These are phyloP conservation scores for Tetraselmis chui DNA, from an alignment of 139 green algal species.

Conservation along the genomic window DNA sequence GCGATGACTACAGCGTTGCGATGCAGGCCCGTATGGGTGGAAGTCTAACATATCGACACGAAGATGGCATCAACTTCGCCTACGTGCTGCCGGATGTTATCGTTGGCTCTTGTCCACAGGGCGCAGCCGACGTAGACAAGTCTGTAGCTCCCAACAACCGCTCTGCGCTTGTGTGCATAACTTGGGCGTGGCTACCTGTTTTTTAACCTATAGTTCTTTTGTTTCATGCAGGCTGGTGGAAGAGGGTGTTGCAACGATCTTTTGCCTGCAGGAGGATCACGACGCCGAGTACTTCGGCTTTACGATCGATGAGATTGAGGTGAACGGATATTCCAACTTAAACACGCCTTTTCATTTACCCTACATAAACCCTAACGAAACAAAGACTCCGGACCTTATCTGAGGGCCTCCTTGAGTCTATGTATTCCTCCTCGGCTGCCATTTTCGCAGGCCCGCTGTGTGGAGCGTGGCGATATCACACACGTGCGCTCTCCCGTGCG, in stretches of 20 bases:
- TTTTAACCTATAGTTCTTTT: background rate
- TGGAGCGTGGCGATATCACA: constrained; percentile 25
- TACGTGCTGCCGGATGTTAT: constrained; percentile 80
- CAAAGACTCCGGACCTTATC: constrained; percentile 28
- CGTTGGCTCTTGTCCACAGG: constrained; percentile 87
- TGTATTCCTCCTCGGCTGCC: constrained; percentile 41
- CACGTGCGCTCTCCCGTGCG: constrained; percentile 37
- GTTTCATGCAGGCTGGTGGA: constrained; percentile 41
- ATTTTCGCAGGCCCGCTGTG: constrained; percentile 7
- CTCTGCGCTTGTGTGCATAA: constrained; percentile 13
- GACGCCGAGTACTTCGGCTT: background rate
- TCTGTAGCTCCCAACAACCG: too few species aligned
- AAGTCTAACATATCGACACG: constrained; percentile 74
- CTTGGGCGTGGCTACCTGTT: background rate
- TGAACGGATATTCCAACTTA: background rate
- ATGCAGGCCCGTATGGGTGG: constrained; percentile 84
- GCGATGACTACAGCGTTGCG: constrained; percentile 64
- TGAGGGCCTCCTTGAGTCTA: constrained; percentile 60
- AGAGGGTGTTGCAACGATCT: constrained; percentile 65
- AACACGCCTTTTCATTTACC: background rate
- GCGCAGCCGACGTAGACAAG: constrained; percentile 59
- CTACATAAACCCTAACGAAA: constrained; percentile 9
- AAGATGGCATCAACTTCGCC: constrained; percentile 88
- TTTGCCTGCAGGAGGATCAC: constrained; percentile 61
- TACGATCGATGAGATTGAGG: background rate